Conservation (phyloP, 2,329 filamentous ascomycete genomes). For the Fusarium penzigii region DNA sequence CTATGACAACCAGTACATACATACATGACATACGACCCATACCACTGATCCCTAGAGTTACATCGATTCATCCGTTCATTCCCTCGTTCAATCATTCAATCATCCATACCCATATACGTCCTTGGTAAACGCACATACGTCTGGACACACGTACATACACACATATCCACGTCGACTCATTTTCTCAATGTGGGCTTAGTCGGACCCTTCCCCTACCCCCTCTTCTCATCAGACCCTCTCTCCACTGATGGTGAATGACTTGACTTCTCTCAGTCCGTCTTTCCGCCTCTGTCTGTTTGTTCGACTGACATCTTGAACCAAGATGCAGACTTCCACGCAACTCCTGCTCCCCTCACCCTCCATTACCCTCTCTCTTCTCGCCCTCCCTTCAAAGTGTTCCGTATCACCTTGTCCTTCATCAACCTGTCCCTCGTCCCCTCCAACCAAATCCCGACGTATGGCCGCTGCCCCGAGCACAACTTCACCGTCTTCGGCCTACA, state of each 20-base stretch:
- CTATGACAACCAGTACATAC: constrained; percentile 9
- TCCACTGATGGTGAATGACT: background rate
- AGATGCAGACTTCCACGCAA: constrained; percentile 27
- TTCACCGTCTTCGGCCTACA: constrained; percentile 6
- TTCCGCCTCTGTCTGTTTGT: constrained; percentile 3
- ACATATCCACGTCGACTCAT: background rate
- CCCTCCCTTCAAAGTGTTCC: constrained; percentile 11
- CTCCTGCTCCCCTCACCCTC: constrained; percentile 20
- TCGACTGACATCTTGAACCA: constrained; percentile 2
- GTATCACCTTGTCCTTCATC: constrained; percentile 6
- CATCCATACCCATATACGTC: too few species aligned
- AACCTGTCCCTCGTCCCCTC: background rate
- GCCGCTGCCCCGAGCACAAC: constrained; percentile 13
- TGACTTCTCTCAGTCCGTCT: constrained; percentile 1
- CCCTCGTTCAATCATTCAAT: too few species aligned
- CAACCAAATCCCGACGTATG: constrained; percentile 21
- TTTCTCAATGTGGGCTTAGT: background rate
- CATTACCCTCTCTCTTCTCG: constrained; percentile 17
- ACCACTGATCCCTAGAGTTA: constrained; percentile 1
- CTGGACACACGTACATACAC: background rate
- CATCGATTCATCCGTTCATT: too few species aligned
- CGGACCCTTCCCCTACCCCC: background rate
- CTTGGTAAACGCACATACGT: too few species aligned
- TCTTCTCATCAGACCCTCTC: background rate
- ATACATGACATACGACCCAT: constrained; percentile 7